Evolutionary conservation across 495 filamentous ascomycete species (phyloP).

Genomic region (Cryomyces minteri): DNA sequence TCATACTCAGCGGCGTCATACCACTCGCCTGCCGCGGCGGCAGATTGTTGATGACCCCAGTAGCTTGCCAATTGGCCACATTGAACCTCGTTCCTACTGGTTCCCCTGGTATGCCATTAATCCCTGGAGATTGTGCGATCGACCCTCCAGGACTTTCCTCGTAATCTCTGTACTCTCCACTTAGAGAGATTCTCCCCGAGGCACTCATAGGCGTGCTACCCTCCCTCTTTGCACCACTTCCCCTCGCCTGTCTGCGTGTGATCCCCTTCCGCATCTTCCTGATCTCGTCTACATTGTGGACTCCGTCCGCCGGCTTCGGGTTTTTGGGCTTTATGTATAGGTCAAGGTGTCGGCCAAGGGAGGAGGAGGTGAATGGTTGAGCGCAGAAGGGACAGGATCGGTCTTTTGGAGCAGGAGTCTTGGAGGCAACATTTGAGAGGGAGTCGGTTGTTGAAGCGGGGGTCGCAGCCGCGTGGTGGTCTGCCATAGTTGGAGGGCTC

Average conservation of each 20-base stretch:
- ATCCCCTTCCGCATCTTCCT: constrained; percentile 60
- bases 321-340: constrained; percentile 81
- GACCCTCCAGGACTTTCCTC: no score
- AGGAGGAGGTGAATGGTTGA: constrained; percentile 77
- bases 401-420: constrained; percentile 45
- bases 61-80: constrained; percentile 55
- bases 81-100: constrained; percentile 35
- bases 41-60: constrained; percentile 67
- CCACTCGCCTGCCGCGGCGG: constrained; percentile 25
- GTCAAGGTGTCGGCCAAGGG: constrained; percentile 81
- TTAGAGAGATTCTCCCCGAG: background rate
- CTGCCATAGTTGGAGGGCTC: no score
- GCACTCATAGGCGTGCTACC: constrained; percentile 1
- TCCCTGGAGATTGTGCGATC: background rate
- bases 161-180: no score
- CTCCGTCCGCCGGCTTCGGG: constrained; percentile 59
- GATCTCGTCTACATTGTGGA: constrained; percentile 80
- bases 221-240: background rate
- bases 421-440: constrained; percentile 1
- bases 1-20: constrained; percentile 23
- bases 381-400: constrained; percentile 69
- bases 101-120: constrained; percentile 10
- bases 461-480: background rate
- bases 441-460: background rate
- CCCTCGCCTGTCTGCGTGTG: constrained; percentile 52